phyloP scores from a whole-genome alignment of 176 grass and related monocot species.

The Ensete ventricosum region DNA sequence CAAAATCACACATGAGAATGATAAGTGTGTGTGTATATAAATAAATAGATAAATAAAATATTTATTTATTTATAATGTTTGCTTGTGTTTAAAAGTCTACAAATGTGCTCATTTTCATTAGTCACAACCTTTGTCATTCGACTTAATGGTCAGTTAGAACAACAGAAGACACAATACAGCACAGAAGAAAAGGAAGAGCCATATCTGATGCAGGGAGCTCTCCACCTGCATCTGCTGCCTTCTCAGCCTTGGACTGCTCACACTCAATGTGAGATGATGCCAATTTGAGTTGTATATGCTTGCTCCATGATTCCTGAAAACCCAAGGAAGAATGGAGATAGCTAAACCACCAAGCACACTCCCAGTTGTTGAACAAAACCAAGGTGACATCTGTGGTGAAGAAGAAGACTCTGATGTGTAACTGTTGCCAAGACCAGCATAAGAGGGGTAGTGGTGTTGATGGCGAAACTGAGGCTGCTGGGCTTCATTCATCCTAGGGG shows the following conservation, averaged over 20 bases:
- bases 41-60: too few relatives aligned
- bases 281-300: constrained; percentile 22
- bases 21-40: too few relatives aligned
- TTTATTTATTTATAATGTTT: too few relatives aligned
- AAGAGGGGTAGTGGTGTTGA: neutral
- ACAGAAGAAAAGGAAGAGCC: constrained; percentile 61
- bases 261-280: constrained; percentile 11
- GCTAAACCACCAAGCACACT: constrained; percentile 43
- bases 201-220: constrained; percentile 61
- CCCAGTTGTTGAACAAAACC: constrained; percentile 28
- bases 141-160: constrained; percentile 31
- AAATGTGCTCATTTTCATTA: too few relatives aligned
- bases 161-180: constrained; percentile 53
- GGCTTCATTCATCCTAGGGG: neutral
- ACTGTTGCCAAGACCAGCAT: neutral
- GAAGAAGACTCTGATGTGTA: constrained; percentile 9
- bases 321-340: constrained; percentile 36
- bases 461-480: neutral
- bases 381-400: neutral
- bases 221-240: constrained; percentile 52
- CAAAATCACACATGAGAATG: too few relatives aligned
- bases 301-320: constrained; percentile 22
- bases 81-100: too few relatives aligned
- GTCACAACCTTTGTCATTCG: too few relatives aligned
- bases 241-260: constrained; percentile 37